phyloP scores from a whole-genome alignment of 2,329 filamentous ascomycete species.

The Xylariomycetidae sp. region DNA sequence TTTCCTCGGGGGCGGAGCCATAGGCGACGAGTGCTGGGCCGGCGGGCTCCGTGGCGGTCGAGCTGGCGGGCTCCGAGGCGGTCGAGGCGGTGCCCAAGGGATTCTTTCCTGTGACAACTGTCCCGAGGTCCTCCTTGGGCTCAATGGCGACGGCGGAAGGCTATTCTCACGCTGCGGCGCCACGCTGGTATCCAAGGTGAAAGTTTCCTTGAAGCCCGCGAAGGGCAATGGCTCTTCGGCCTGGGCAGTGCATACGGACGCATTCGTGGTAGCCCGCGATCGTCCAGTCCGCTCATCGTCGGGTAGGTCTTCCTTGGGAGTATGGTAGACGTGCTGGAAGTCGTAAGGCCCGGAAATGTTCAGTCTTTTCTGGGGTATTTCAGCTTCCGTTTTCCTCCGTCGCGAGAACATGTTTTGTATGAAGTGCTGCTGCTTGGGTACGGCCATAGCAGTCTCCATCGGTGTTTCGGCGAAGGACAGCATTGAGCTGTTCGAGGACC shows the following conservation, averaged over 20 bases:
- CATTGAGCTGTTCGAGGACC: slow-evolving; percentile 41
- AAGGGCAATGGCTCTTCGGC: no score
- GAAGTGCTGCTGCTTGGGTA: slow-evolving; percentile 36
- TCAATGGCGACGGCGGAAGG: slow-evolving; percentile 23
- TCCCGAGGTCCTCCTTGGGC: slow-evolving; percentile 29
- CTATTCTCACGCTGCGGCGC: slow-evolving; percentile 11
- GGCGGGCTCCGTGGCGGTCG: background rate
- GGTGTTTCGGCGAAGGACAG: slow-evolving; percentile 41
- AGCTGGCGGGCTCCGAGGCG: slow-evolving; percentile 40
- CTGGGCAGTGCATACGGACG: no score
- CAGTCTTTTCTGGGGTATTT: slow-evolving; percentile 32
- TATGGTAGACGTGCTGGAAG: slow-evolving; percentile 60
- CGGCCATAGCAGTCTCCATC: slow-evolving; percentile 26
- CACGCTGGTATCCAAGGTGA: slow-evolving; percentile 1
- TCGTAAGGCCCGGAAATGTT: slow-evolving; percentile 60
- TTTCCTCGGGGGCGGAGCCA: slow-evolving; percentile 43
- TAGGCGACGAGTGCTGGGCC: slow-evolving; percentile 32
- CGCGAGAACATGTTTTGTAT: slow-evolving; percentile 47
- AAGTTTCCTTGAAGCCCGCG: no score
- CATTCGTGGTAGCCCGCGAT: no score
- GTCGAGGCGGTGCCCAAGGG: slow-evolving; percentile 40
- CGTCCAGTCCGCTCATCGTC: slow-evolving; percentile 33
- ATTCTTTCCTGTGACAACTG: slow-evolving; percentile 48
- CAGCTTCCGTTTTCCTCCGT: slow-evolving; percentile 32
- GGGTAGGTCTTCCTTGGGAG: slow-evolving; percentile 41